These are phyloP conservation scores for Knufia fluminis DNA, from an alignment of 2,329 filamentous ascomycete species.

Conservation along the genomic window DNA sequence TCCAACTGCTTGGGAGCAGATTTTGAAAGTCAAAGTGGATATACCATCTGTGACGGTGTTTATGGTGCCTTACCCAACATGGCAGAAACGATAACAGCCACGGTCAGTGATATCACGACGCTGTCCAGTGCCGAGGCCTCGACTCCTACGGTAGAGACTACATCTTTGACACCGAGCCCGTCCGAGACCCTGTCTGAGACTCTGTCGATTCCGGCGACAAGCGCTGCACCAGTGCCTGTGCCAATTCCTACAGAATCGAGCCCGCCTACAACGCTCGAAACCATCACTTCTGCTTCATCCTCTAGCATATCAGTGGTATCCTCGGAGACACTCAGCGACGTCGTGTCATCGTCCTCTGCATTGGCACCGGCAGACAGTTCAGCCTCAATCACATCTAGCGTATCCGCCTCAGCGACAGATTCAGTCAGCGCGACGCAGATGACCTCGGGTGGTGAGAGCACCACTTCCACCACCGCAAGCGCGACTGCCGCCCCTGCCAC, in stretches of 20 bases:
- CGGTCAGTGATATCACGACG: slow-evolving; percentile 38
- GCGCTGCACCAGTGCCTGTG: slow-evolving; percentile 8
- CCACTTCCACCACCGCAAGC: background rate
- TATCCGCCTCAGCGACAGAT: slow-evolving; percentile 16
- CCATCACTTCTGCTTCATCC: slow-evolving; percentile 2
- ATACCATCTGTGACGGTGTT: slow-evolving; percentile 49
- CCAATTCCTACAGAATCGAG: slow-evolving; percentile 7
- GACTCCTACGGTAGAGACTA: slow-evolving; percentile 12
- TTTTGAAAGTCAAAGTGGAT: slow-evolving; percentile 27
- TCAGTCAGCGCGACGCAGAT: background rate
- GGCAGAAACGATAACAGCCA: slow-evolving; percentile 50
- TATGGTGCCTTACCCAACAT: slow-evolving; percentile 47
- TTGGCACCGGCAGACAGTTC: slow-evolving; percentile 10
- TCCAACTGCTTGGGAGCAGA: slow-evolving; percentile 46
- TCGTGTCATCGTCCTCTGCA: slow-evolving; percentile 12
- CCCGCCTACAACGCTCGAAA: slow-evolving; percentile 2
- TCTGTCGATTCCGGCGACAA: slow-evolving; percentile 17
- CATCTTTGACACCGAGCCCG: slow-evolving; percentile 14
- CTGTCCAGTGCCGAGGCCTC: slow-evolving; percentile 27
- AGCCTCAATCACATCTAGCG: slow-evolving; percentile 6
- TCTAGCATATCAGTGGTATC: background rate
- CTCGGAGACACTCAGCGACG: background rate
- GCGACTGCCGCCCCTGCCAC: background rate
- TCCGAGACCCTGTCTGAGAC: slow-evolving; percentile 16
- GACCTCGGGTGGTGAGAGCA: background rate